Base-by-base conservation (phyloP, 306 rosid genomes). In the Vicia faba region DNA sequence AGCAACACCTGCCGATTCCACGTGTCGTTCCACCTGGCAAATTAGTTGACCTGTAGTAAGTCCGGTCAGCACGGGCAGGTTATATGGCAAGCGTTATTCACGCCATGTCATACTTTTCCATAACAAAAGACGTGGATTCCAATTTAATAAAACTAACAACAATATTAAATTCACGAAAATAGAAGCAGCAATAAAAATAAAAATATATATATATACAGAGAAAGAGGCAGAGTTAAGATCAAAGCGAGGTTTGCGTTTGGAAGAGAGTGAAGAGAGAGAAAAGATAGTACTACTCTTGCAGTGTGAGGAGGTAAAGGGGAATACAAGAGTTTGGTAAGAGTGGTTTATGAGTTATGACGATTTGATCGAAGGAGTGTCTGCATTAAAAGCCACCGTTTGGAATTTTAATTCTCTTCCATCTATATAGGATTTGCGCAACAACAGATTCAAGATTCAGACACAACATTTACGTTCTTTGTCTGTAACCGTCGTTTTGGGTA, bases 21-120 rank as follows among this genome's bases (percentile, higher is more conserved):
- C 82, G 88, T 84, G 97, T 80, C 82, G 1, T 77, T 75, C 75
- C 39, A 77, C 80, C 62, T 91, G 92, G 88, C 50, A 40, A 11
- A 1, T 2, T 26, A 72, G 79, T 70, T 78, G 75, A 75, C 73
- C 49, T 15, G 18, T 19, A 19, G 57, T 49, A 43, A 40, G 39
- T 40, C 15, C 3, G 70, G 75, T 68, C 66, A 68, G 75, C 33
- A 5, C 61, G 75, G 84, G 83, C 72, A 77, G 61, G 9, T 2
- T 29, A 4, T 1, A 5, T 78, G 80, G 82, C 79, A 66, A 79
- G 69, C 84, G 41, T 20, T 61, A 46, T 10, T 69, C 82, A 64
- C 73, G 83, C 80, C 78, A 84, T 76, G 86, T 70, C 86, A 76
- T 54, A 9, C 16, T 44, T 53, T 45, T 19, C 18, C 55, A 18